Evolutionary conservation across 805 yeast species (phyloP).

Genomic region (Jamesozyma jinghongensis): DNA sequence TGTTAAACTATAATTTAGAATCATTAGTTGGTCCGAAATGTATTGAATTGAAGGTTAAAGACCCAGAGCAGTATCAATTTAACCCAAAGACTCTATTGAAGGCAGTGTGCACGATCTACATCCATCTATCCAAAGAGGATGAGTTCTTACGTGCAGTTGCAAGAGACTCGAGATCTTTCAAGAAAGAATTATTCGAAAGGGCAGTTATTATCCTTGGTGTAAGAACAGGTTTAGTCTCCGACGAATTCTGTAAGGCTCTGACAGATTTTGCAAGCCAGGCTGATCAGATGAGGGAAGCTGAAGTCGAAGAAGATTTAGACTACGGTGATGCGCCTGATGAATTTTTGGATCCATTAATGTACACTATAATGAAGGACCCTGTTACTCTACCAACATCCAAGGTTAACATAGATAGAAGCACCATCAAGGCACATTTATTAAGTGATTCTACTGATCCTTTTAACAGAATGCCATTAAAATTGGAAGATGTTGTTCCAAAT

Average conservation of each 20-base stretch:
- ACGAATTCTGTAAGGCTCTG: slow-evolving; percentile 44
- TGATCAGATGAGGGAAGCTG: slow-evolving; percentile 46
- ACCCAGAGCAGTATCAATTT: slow-evolving; percentile 76
- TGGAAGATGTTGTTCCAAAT: slow-evolving; percentile 83
- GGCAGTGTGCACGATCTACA: slow-evolving; percentile 64
- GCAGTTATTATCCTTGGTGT: slow-evolving; percentile 59
- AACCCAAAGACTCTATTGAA: slow-evolving; percentile 66
- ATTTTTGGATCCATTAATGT: slow-evolving; percentile 94
- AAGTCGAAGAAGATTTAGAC: slow-evolving; percentile 78
- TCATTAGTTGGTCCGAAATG: slow-evolving; percentile 96
- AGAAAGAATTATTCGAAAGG: slow-evolving; percentile 52
- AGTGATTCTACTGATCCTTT: slow-evolving; percentile 97
- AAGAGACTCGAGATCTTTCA: slow-evolving; percentile 85
- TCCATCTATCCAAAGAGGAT: slow-evolving; percentile 54
- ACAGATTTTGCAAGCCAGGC: slow-evolving; percentile 56
- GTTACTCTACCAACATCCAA: slow-evolving; percentile 86
- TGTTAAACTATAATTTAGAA: slow-evolving; percentile 85
- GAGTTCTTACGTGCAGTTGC: slow-evolving; percentile 75
- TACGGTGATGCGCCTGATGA: slow-evolving; percentile 95
- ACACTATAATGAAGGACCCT: slow-evolving; percentile 90
- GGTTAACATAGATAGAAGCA: slow-evolving; percentile 77
- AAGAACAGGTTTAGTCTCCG: slow-evolving; percentile 45
- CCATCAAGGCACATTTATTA: slow-evolving; percentile 85
- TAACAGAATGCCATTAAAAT: slow-evolving; percentile 80
- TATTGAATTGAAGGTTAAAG: slow-evolving; percentile 72